phyloP scores from a whole-genome alignment of 2,329 filamentous ascomycete genomes.

The Aaosphaeria pasadenensis region DNA sequence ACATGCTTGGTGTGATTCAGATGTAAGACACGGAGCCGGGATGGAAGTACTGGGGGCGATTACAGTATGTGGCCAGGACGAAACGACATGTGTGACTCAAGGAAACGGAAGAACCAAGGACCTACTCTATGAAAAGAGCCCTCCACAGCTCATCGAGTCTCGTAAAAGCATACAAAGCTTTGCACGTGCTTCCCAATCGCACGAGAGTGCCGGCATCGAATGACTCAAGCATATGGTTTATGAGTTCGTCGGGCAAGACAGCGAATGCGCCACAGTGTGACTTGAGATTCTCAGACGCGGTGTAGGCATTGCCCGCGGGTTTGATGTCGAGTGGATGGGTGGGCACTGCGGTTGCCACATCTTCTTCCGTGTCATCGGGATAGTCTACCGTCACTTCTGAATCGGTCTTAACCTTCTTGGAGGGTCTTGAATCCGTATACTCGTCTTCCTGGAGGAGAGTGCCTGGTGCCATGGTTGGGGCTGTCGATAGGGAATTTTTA shows the following conservation, averaged over 20 bases:
- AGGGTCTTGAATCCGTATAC: slow-evolving; percentile 29
- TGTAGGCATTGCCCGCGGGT: slow-evolving; percentile 80
- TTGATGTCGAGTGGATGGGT: slow-evolving; percentile 81
- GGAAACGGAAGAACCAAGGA: slow-evolving; percentile 18
- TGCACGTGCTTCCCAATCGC: slow-evolving; percentile 73
- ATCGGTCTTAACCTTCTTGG: slow-evolving; percentile 32
- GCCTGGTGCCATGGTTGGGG: slow-evolving; percentile 28
- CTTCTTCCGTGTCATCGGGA: not conserved
- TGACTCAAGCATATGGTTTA: slow-evolving; percentile 72
- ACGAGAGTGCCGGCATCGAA: slow-evolving; percentile 64
- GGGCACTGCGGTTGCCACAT: slow-evolving; percentile 58
- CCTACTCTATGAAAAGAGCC: slow-evolving; percentile 78
- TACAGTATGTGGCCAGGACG: not conserved
- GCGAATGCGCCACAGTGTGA: slow-evolving; percentile 63
- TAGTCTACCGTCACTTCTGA: slow-evolving; percentile 11
- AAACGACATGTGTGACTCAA: not conserved
- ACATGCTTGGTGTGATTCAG: not conserved
- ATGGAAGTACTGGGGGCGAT: not conserved
- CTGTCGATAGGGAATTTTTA: no score
- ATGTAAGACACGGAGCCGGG: not conserved
- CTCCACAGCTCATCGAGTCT: slow-evolving; percentile 88
- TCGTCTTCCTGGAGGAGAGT: slow-evolving; percentile 21
- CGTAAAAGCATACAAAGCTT: slow-evolving; percentile 81
- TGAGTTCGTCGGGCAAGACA: slow-evolving; percentile 74
- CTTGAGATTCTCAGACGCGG: slow-evolving; percentile 64